A percentile compares a stretch with the other conserved stretches of the same genome.
These are phyloP conservation scores for Eragrostis curvula DNA, from an alignment of 176 grass and related monocot species.

Conservation along the genomic window DNA sequence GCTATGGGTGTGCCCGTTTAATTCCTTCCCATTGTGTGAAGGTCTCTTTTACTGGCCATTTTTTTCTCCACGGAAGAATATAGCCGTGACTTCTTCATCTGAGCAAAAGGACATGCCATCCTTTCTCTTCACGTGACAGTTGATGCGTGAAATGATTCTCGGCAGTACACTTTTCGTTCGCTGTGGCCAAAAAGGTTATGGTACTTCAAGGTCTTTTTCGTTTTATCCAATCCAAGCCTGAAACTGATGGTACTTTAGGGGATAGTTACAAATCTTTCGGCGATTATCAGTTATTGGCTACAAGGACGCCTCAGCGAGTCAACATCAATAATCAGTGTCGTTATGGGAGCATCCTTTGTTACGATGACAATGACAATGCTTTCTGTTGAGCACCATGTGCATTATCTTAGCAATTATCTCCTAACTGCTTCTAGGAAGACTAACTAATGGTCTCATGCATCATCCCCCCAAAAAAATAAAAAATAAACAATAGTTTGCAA, in stretches of 20 bases:
- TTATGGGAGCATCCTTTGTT: slow-evolving; percentile 14
- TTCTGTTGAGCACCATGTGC: slow-evolving; percentile 38
- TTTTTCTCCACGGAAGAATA: not conserved
- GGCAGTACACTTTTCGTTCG: not conserved
- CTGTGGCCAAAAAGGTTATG: not conserved
- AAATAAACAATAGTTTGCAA: not conserved
- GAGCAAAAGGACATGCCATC: not conserved
- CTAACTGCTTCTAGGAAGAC: not conserved
- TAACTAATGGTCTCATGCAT: not conserved
- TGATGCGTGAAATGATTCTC: slow-evolving; percentile 36
- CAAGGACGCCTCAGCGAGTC: not conserved
- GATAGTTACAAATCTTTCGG: not conserved
- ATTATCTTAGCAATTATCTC: slow-evolving; percentile 12
- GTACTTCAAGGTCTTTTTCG: not conserved
- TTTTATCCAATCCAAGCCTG: not conserved
- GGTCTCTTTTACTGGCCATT: not conserved
- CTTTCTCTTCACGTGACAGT: not conserved
- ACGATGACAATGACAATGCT: slow-evolving; percentile 18
- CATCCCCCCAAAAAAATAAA: no score
- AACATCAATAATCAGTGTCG: slow-evolving; percentile 21
- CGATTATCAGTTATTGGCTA: not conserved
- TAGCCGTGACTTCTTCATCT: not conserved
- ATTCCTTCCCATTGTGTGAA: not conserved
- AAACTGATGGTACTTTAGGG: not conserved
- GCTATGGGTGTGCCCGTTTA: no score